These are phyloP conservation scores for Sarocladiaceae sp. DNA, from an alignment of 2,329 filamentous ascomycete genomes.

Conservation along the genomic window DNA sequence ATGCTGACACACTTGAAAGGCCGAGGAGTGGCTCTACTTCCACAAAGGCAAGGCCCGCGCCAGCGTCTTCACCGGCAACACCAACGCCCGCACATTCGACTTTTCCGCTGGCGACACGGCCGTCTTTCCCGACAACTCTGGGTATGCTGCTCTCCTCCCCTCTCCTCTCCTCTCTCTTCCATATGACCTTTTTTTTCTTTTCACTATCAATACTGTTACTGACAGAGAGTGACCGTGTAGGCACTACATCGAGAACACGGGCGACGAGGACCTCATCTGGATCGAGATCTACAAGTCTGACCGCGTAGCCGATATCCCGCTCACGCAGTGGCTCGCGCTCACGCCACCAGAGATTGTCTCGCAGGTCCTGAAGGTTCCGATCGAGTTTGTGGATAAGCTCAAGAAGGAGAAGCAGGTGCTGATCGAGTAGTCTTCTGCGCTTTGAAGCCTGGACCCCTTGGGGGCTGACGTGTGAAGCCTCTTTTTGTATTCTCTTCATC, in stretches of 20 bases:
- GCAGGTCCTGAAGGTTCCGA: conserved; percentile 50
- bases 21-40: conserved; percentile 68
- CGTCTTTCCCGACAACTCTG: conserved; percentile 59
- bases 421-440: conserved; percentile 18
- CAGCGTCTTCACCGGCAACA: conserved; percentile 57
- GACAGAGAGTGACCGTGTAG: no score
- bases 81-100: conserved; percentile 59
- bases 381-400: conserved; percentile 48
- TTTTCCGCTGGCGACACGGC: conserved; percentile 62
- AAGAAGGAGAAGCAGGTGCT: conserved; percentile 61
- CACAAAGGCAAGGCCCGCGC: conserved; percentile 55
- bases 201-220: neutral
- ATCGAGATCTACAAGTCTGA: conserved; percentile 66
- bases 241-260: conserved; percentile 66
- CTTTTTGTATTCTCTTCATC: no score
- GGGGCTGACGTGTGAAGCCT: no score
- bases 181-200: no score
- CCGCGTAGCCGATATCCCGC: conserved; percentile 57
- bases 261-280: conserved; percentile 58
- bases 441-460: no score
- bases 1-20: conserved; percentile 35
- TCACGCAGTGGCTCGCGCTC: conserved; percentile 64
- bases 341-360: conserved; percentile 59
- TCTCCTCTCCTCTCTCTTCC: neutral
- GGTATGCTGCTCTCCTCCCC: conserved; percentile 26